Conservation (phyloP, 1,284 basidiomycete species). For the Baeospora myosura region DNA sequence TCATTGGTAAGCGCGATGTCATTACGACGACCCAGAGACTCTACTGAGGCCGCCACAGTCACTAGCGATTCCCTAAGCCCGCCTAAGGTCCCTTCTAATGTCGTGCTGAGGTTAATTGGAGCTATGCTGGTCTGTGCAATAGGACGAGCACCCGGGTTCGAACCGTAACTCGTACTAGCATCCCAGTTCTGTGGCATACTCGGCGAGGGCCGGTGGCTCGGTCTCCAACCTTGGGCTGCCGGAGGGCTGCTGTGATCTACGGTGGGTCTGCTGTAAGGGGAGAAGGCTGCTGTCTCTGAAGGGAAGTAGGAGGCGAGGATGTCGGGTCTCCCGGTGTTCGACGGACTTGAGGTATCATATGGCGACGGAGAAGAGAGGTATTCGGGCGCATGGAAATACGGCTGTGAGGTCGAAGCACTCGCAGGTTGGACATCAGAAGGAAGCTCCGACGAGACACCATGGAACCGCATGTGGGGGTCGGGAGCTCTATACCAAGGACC, state of each 20-base stretch:
- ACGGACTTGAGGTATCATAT: no score
- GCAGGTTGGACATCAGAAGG: slow-evolving; percentile 17
- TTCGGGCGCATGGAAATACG: slow-evolving; percentile 2
- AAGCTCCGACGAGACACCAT: slow-evolving; percentile 12
- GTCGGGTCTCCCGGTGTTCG: slow-evolving; percentile 15
- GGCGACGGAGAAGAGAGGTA: slow-evolving; percentile 14
- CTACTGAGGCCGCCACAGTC: slow-evolving; percentile 51
- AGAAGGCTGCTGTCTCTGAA: not conserved
- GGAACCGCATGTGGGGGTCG: not conserved
- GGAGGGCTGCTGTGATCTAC: not conserved
- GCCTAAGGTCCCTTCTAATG: slow-evolving; percentile 51
- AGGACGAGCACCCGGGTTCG: slow-evolving; percentile 18
- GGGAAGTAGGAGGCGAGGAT: slow-evolving; percentile 1
- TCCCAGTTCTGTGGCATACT: slow-evolving; percentile 10
- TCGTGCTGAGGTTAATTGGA: slow-evolving; percentile 52
- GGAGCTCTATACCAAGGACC: slow-evolving; percentile 56
- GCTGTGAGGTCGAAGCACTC: slow-evolving; percentile 14
- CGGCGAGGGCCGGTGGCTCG: slow-evolving; percentile 1
- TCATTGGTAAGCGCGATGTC: slow-evolving; percentile 68
- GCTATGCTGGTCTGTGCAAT: slow-evolving; percentile 32
- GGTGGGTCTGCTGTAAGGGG: not conserved
- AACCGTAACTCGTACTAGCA: slow-evolving; percentile 1
- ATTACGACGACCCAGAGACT: slow-evolving; percentile 54
- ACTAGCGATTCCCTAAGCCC: slow-evolving; percentile 56
- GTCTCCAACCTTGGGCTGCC: not conserved